Evolutionary conservation across 305 asterid species (phyloP), one percentile per base, ranked within the genome.

Genomic region (Fraxinus xanthoxyloides): DNA sequence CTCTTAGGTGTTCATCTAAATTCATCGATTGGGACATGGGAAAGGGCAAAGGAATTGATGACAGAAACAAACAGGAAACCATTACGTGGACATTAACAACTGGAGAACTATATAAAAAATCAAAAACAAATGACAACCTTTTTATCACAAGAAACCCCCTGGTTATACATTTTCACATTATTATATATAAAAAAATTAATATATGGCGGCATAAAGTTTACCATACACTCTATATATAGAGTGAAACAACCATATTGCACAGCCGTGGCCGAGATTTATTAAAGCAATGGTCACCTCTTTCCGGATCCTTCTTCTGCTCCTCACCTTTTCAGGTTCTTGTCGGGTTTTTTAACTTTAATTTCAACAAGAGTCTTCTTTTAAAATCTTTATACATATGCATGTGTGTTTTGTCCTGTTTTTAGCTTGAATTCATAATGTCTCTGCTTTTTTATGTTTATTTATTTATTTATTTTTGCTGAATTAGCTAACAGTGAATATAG

Each of bases 261-360:
- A 83, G 80, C 48, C 21, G 92, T 76, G 90, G 90, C 85, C 80
- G 85, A 77, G 88, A 79, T 84, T 85, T 82, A 51, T 76, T 80
- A 84, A 82, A 86, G 92, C 86, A 86, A 92, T 92, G 98, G 93
- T 93, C 93, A 89, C 83, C 91, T 82, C 85, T 84, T 86, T 84
- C 86, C 72, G 87, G 85, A 77, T 85, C 86, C 89, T 90, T 24
- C 72, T 24, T 31, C 86, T 89, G n/a, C 86, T 88, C 81, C 83
- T 90, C 86, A 56, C 86, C 72, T 79, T 90, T 74, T 86, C 97
- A 89, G 97, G 97, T 93, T 56, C 67, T 17, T 56, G 24, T 19
- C 54, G 54, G 15, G 54, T 43, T 43, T 43, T 43, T 43, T 3
- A 12, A 43, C 54, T 43, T 12, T 43, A 43, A 43, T 43, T 43